Evolutionary conservation across 2,329 filamentous ascomycete species (phyloP).

Genomic region (Verticillium albo-atrum): DNA sequence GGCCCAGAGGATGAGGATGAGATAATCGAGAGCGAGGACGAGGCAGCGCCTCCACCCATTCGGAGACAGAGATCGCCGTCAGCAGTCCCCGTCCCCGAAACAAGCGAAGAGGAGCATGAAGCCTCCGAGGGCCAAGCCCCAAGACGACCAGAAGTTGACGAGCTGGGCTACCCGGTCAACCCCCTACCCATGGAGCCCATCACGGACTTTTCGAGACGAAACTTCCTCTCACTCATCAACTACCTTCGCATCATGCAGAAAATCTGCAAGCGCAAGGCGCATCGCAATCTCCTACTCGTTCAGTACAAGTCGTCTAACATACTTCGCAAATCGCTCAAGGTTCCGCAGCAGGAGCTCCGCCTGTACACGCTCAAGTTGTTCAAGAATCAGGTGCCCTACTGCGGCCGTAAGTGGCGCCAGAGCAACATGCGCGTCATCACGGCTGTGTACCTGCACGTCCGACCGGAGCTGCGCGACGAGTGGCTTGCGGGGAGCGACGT

Average conservation of each 20-base stretch:
- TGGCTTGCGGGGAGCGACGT: slow-evolving; percentile 91
- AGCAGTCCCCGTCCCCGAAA: slow-evolving; percentile 26
- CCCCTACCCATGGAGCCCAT: slow-evolving; percentile 71
- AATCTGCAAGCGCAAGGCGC: slow-evolving; percentile 91
- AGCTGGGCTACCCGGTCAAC: slow-evolving; percentile 75
- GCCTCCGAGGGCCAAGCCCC: slow-evolving; percentile 26
- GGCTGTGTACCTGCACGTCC: slow-evolving; percentile 88
- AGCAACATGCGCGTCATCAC: slow-evolving; percentile 99
- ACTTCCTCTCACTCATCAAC: slow-evolving; percentile 94
- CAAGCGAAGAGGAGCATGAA: slow-evolving; percentile 15
- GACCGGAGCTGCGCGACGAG: slow-evolving; percentile 88
- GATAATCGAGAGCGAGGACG: slow-evolving; percentile 60
- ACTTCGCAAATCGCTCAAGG: slow-evolving; percentile 83
- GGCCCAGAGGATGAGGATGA: slow-evolving; percentile 28
- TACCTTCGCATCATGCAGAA: slow-evolving; percentile 96
- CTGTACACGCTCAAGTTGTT: slow-evolving; percentile 97
- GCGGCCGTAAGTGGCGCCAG: slow-evolving; percentile 96
- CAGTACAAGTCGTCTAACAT: slow-evolving; percentile 94
- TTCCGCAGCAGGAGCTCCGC: slow-evolving; percentile 81
- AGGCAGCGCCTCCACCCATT: slow-evolving; percentile 82
- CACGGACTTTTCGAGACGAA: slow-evolving; percentile 85
- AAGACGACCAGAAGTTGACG: slow-evolving; percentile 66
- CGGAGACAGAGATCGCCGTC: slow-evolving; percentile 49
- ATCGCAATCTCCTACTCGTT: slow-evolving; percentile 88
- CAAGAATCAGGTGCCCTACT: slow-evolving; percentile 98